Conservation (phyloP, 2,329 filamentous ascomycete genomes). For the Cyphellophora europaea region DNA sequence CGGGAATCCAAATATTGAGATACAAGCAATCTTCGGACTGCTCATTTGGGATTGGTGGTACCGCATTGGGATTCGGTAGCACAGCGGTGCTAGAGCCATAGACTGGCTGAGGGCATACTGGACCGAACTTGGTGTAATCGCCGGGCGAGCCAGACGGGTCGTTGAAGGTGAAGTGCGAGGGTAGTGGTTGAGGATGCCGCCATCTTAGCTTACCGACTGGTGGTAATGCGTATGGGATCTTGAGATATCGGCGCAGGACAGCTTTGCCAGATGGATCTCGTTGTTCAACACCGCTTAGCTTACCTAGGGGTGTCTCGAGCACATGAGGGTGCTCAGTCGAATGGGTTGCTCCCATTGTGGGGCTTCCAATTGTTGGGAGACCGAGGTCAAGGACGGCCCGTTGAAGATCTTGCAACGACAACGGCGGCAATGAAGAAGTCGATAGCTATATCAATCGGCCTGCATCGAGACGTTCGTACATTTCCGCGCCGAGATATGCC, state of each 20-base stretch:
- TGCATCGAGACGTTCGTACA: no score
- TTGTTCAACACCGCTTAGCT: constrained; percentile 14
- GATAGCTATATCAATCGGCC: no score
- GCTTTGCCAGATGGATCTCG: constrained; percentile 9
- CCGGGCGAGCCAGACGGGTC: constrained; percentile 20
- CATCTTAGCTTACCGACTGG: constrained; percentile 29
- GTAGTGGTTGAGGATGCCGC: constrained; percentile 28
- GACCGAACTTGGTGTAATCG: constrained; percentile 28
- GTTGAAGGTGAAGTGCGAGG: constrained; percentile 21
- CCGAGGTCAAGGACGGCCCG: no score
- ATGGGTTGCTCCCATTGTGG: constrained; percentile 14
- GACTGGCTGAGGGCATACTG: constrained; percentile 32
- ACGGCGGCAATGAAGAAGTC: no score
- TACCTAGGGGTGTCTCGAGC: constrained; percentile 13
- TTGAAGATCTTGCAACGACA: no score
- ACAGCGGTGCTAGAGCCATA: constrained; percentile 18
- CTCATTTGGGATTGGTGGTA: constrained; percentile 13
- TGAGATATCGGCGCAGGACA: constrained; percentile 22
- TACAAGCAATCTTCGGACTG: constrained; percentile 41
- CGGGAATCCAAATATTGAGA: constrained; percentile 41
- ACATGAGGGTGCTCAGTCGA: constrained; percentile 14
- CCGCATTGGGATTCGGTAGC: constrained; percentile 20
- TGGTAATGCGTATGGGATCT: constrained; percentile 31
- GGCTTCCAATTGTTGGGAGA: no score
- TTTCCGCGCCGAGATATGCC: no score